phyloP scores from a whole-genome alignment of 768 basidiomycete genomes.

The Gloeostereum incarnatum region DNA sequence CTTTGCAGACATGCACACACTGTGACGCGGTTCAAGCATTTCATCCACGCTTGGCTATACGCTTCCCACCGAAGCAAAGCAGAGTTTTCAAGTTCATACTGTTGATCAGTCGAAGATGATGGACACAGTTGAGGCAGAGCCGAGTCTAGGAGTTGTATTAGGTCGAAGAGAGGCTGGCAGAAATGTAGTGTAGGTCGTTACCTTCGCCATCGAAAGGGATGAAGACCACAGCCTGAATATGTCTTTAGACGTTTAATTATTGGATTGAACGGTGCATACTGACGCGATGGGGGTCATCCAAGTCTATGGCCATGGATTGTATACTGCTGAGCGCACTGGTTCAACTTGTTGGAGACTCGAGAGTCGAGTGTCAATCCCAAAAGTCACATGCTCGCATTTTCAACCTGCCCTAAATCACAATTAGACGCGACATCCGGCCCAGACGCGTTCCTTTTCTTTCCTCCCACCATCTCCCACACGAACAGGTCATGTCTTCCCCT shows the following conservation, averaged over 20 bases:
- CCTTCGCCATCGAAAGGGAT: conserved; percentile 1
- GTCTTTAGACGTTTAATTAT: not conserved
- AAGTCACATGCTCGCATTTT: no score
- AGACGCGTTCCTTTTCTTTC: not conserved
- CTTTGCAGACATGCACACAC: no score
- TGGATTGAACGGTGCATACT: not conserved
- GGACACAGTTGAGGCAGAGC: not conserved
- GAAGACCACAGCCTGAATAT: conserved; percentile 2
- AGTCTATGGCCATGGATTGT: no score
- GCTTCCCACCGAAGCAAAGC: conserved; percentile 32
- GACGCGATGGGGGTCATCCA: no score
- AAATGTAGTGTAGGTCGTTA: not conserved
- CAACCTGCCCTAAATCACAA: no score
- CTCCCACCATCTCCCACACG: not conserved
- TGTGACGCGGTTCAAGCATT: conserved; percentile 47
- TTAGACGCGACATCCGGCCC: not conserved
- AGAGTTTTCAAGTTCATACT: not conserved
- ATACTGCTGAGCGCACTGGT: no score
- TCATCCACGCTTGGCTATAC: conserved; percentile 50
- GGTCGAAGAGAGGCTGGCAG: not conserved
- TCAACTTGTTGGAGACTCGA: no score
- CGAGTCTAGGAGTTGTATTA: not conserved
- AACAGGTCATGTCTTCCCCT: conserved; percentile 47
- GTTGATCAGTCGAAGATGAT: not conserved
- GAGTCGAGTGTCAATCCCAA: no score